phyloP scores from a whole-genome alignment of 176 grass and related monocot species.

The Raddia distichophylla region DNA sequence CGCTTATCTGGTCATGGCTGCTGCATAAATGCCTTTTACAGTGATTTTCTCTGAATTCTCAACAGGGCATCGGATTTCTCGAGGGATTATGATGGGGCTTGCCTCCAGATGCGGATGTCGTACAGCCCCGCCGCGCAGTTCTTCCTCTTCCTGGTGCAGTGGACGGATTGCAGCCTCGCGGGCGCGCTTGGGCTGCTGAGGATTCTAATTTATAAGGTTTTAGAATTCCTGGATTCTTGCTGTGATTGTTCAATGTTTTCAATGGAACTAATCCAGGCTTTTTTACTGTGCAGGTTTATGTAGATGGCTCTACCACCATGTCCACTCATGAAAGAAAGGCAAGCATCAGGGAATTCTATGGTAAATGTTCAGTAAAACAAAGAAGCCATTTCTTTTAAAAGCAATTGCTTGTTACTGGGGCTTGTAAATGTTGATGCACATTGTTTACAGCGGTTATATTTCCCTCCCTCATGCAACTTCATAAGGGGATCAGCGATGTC shows the following conservation, averaged over 20 bases:
- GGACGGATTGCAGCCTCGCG: constrained; percentile 91
- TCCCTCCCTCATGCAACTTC: constrained; percentile 85
- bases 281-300: constrained; percentile 67
- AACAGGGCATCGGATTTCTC: constrained; percentile 83
- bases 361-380: constrained; percentile 35
- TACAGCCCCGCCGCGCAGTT: constrained; percentile 81
- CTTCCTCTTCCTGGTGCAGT: constrained; percentile 92
- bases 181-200: constrained; percentile 84
- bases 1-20: neutral
- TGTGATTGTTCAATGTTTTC: neutral
- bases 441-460: constrained; percentile 76
- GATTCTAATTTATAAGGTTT: constrained; percentile 87
- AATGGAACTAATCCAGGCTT: neutral
- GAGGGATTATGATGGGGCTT: constrained; percentile 83
- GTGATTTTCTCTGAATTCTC: neutral
- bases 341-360: constrained; percentile 91
- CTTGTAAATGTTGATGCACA: neutral
- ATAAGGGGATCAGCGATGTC: constrained; percentile 73
- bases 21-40: neutral
- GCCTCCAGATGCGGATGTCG: constrained; percentile 91
- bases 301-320: constrained; percentile 89
- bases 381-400: neutral
- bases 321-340: constrained; percentile 97
- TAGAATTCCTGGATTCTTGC: neutral
- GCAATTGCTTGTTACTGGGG: neutral